Base-by-base conservation (phyloP, 2,329 filamentous ascomycete species). In the Pseudogymnoascus sp. region DNA sequence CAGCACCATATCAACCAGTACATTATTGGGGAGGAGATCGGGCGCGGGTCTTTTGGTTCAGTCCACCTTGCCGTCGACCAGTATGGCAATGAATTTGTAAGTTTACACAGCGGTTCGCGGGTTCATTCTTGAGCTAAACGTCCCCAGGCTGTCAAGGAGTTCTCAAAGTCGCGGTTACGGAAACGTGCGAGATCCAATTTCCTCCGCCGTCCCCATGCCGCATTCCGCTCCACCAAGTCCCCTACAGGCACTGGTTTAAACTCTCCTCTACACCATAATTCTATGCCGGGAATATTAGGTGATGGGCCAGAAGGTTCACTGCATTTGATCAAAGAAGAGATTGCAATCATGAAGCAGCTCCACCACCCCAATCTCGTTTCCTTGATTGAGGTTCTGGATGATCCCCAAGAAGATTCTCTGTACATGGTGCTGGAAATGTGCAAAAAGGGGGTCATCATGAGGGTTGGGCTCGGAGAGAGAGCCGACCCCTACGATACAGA, bases 351-450 rank as follows among this genome's bases (percentile, higher is more conserved):
- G 92, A 99, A 97, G 79, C 97, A 97, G 76, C 81, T 97, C 53
- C 87, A 97, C 70, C 94, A 99, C 71, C 88, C 86, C 28, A 99
- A 97, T 70, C 78, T 99, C n/a, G 93, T 97, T 12, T 86, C 89
- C 50, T 77, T 99, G 58, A 90, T 96, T 66, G 94, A 99, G 75
- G 94, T 99, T 2, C 78, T 99, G 59, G 94, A 97, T 72, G 94
- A 97, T 71, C 93, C 94, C 0, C 87, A 93, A 57, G 91, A 97
- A 71, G 94, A 99, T 73, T 96, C 92, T 2, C 77, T 99, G 11
- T 99, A 97, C 76, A 97, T 99, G 90, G 94, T 99, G 20, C 82
- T 99, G 73, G 94, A 99, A 73, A 96, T 97, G 90, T 99, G 94
- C 78, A 94, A 96, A 71, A 97, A 97, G 73, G 94, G 94, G 1